Conservation (phyloP, 1,284 basidiomycete species). For the Fomitopsis betulina region DNA sequence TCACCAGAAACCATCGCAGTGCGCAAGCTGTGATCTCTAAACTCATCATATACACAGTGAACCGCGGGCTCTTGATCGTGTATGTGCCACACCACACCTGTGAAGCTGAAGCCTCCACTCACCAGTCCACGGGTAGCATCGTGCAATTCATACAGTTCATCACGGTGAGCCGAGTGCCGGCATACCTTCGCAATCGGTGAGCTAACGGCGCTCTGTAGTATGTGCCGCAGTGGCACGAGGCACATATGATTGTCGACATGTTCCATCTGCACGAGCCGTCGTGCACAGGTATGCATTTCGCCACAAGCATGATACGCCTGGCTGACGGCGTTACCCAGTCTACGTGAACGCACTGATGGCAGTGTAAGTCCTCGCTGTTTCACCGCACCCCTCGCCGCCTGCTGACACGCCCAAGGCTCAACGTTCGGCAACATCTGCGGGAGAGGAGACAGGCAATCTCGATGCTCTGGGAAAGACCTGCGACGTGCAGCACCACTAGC, state of each 20-base stretch:
- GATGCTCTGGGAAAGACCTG: neutral
- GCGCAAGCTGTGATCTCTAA: neutral
- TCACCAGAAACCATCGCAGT: neutral
- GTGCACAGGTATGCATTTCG: neutral
- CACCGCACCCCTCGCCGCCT: neutral
- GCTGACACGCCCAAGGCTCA: neutral
- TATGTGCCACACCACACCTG: neutral
- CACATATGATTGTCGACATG: neutral
- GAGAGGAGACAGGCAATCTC: neutral
- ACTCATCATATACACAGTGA: neutral
- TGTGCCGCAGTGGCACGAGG: neutral
- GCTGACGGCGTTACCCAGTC: neutral
- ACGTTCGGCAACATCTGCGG: constrained; percentile 4
- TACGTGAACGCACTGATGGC: constrained; percentile 2
- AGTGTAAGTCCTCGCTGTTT: neutral
- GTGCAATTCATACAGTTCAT: constrained; percentile 1
- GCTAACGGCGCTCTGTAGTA: neutral
- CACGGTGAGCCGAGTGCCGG: neutral
- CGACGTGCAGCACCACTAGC: neutral
- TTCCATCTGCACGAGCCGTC: constrained; percentile 4
- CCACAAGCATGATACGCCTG: neutral
- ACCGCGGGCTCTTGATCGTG: constrained; percentile 1
- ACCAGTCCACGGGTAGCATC: neutral
- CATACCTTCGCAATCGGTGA: neutral
- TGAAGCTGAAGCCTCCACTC: neutral